Conservation (phyloP, 225 moss, liverwort and hornwort species). For the Neckera pumila region DNA sequence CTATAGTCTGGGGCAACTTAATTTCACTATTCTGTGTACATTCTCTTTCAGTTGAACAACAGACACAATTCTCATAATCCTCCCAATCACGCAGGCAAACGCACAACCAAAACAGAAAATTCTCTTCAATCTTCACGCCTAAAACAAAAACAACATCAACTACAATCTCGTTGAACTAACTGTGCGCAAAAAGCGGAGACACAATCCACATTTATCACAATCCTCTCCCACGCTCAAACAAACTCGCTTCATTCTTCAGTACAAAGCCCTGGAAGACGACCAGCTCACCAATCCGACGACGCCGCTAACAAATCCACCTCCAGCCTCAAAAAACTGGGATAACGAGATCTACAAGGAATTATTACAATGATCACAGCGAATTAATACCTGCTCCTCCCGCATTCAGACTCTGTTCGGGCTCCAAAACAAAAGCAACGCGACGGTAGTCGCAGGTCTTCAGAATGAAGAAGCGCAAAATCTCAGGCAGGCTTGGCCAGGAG, state of each 20-base stretch:
- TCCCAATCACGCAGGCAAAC: not conserved
- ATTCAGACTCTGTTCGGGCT: not conserved
- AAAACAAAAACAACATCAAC: not conserved
- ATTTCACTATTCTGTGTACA: too few relatives aligned
- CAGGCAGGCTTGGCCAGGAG: not conserved
- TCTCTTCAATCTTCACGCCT: not conserved
- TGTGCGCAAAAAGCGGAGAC: not conserved
- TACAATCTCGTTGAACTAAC: not conserved
- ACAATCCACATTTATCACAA: not conserved
- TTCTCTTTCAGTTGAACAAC: not conserved
- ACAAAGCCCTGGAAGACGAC: not conserved
- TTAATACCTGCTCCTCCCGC: not conserved
- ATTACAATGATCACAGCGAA: not conserved
- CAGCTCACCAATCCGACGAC: not conserved
- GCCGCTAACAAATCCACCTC: not conserved
- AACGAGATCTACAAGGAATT: not conserved
- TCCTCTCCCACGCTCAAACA: not conserved
- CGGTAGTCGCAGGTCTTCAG: not conserved
- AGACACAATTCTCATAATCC: not conserved
- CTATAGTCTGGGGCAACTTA: too few relatives aligned
- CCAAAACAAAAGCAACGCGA: not conserved
- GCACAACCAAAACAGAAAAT: not conserved
- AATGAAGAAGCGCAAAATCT: not conserved
- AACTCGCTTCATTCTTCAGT: not conserved
- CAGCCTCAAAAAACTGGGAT: not conserved